Percentiles rank a stretch among this genome's conserved stretches.
Conservation (phyloP, 2,329 filamentous ascomycete genomes). For the Xylaria sp. region DNA sequence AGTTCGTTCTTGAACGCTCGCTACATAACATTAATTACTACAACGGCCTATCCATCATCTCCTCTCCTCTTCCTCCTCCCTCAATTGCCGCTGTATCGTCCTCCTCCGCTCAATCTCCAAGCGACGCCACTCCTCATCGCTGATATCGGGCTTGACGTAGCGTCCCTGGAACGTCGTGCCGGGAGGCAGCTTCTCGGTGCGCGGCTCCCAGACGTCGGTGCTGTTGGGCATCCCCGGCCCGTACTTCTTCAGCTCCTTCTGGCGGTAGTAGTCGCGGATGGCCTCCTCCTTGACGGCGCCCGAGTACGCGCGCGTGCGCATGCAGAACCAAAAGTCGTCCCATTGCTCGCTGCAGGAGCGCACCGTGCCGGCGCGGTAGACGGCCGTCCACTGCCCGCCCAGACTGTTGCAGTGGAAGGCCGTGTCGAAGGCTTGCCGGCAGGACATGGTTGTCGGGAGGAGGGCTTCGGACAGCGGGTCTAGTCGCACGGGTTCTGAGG, state of each 20-base stretch:
- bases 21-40: not conserved
- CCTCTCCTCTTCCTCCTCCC: constrained; percentile 25
- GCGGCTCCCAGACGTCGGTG: constrained; percentile 89
- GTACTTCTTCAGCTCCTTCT: constrained; percentile 74
- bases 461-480: constrained; percentile 72
- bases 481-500: constrained; percentile 41
- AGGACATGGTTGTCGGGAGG: constrained; percentile 86
- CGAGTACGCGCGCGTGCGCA: constrained; percentile 77
- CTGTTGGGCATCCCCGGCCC: constrained; percentile 74
- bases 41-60: no score
- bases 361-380: constrained; percentile 87
- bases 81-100: constrained; percentile 40
- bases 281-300: constrained; percentile 69
- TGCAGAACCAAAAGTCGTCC: constrained; percentile 98
- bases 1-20: not conserved
- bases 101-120: constrained; percentile 50
- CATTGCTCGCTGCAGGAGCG: constrained; percentile 85
- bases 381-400: constrained; percentile 88
- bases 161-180: constrained; percentile 59
- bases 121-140: constrained; percentile 58
- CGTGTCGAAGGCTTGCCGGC: constrained; percentile 88
- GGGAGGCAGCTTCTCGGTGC: constrained; percentile 68
- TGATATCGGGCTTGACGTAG: constrained; percentile 54
- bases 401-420: constrained; percentile 95
- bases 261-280: constrained; percentile 75